Evolutionary conservation across 106 monocot species (phyloP), one percentile per base, ranked within the genome.

Genomic region (Vanilla planifolia): DNA sequence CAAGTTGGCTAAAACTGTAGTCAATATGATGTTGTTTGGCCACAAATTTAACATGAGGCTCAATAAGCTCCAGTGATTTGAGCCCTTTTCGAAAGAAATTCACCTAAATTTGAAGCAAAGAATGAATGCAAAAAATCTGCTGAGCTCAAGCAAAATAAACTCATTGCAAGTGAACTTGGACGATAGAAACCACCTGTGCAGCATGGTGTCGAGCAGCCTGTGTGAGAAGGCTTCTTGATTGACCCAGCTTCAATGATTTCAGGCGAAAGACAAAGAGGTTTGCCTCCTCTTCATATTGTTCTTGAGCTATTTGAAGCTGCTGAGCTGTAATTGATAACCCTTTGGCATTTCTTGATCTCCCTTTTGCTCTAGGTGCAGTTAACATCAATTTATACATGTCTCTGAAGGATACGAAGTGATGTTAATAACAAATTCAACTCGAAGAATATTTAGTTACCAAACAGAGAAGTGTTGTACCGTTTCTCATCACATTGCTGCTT

Each of bases 11-110:
- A 46, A 95, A 95, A 43, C 87, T 73, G 66, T 86, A 86, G 55
- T 95, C 95, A 61, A 95, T 95, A 65, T 87, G 90, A 13, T 81
- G 78, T 64, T 84, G 68, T 40, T 90, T 83, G 36, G 95, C 73
- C 62, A 90, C 63, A 33, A 55, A 53, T 64, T 84, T 90, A 47
- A 90, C 86, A 65, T 86, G 80, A 51, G 90, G 86, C 67, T 90
- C 95, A 33, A 95, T 67, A 9, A 67, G 68, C 72, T 95, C 90
- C 6, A 95, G 77, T 68, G 67, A 71, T 70, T 79, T 90, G 22
- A 81, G 40, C 36, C 90, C 90, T 71, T 77, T 95, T 66, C 79
- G 72, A 64, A 95, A 95, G 70, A 95, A 90, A 64, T 68, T 83
- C 64, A 88, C 67, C 77, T 82, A 62, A 66, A 48, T 21, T 36